Conservation (phyloP, 2,329 filamentous ascomycete species). For the Byssochlamys sp. region DNA sequence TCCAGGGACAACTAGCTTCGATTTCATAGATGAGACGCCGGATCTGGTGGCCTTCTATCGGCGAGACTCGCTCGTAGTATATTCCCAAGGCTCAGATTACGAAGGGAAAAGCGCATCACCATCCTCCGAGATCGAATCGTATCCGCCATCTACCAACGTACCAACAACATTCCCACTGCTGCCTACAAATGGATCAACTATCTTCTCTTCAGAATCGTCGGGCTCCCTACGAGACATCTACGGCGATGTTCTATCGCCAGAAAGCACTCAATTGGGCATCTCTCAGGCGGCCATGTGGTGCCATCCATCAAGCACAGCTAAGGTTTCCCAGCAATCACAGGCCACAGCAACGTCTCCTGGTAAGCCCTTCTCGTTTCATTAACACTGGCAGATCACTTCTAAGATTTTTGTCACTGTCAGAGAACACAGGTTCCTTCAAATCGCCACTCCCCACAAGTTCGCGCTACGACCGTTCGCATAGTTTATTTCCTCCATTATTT, state of each 20-base stretch:
- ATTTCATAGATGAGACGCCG: background rate
- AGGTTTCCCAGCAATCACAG: background rate
- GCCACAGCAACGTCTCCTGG: background rate
- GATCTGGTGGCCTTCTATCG: background rate
- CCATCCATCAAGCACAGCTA: background rate
- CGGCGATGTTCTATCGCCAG: background rate
- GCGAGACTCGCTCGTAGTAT: background rate
- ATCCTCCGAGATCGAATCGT: background rate
- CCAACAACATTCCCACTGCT: background rate
- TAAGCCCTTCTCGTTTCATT: background rate
- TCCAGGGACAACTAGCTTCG: background rate
- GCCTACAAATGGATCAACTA: background rate
- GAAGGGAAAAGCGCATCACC: background rate
- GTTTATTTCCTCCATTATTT: slow-evolving; percentile 2
- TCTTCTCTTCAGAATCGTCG: background rate
- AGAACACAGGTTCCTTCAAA: background rate
- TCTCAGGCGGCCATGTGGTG: background rate
- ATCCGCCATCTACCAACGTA: background rate
- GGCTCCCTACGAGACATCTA: background rate
- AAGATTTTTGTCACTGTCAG: background rate
- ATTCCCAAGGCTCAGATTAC: background rate
- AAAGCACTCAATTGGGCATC: background rate
- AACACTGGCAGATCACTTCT: background rate
- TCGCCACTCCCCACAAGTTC: background rate
- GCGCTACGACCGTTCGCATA: background rate